Evolutionary conservation across 2,329 filamentous ascomycete genomes (phyloP).

Genomic region (Neurospora crassa): DNA sequence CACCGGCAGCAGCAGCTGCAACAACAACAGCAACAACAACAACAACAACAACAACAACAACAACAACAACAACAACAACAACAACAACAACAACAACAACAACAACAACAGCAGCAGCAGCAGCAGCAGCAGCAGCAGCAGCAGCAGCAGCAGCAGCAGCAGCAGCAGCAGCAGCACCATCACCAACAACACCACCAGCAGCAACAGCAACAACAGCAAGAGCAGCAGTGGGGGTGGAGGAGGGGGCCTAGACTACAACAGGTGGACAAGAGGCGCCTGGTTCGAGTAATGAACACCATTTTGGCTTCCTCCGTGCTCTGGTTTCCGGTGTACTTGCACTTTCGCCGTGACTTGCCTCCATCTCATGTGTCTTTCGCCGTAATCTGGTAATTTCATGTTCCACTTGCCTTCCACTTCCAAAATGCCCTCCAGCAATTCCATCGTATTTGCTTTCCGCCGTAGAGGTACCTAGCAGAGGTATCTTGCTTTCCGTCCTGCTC

Average conservation of each 20-base stretch:
- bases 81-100: neutral
- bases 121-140: neutral
- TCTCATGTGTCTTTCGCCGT: neutral
- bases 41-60: neutral
- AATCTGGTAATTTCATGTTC: too few relatives aligned
- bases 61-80: neutral
- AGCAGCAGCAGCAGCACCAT: neutral
- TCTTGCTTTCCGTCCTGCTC: neutral
- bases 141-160: neutral
- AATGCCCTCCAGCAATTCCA: too few relatives aligned
- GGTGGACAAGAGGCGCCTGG: neutral
- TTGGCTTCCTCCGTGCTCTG: neutral
- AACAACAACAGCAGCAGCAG: neutral
- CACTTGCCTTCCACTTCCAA: too few relatives aligned
- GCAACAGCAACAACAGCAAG: neutral
- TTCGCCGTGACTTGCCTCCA: neutral
- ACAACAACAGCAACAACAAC: neutral
- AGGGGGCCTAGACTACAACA: neutral
- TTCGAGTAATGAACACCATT: neutral
- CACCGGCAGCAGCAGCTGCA: neutral
- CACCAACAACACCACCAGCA: neutral
- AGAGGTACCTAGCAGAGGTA: neutral
- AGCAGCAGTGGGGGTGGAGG: neutral
- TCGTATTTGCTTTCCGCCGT: neutral
- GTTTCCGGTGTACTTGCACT: neutral